Base-by-base conservation (phyloP, 306 rosid species). In the Carpinus viminea region DNA sequence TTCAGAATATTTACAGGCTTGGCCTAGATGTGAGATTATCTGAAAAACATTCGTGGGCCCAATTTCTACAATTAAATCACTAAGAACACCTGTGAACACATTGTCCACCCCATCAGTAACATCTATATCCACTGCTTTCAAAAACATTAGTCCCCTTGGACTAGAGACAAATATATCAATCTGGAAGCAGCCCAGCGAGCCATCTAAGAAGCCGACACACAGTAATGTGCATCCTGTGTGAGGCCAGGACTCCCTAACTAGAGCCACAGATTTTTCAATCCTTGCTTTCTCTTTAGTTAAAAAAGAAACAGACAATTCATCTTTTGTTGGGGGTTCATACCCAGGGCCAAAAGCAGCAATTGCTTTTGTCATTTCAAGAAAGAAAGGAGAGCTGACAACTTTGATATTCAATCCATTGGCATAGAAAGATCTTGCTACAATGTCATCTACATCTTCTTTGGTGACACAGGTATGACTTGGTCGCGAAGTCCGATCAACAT, bases 361-460 rank as follows among this genome's bases (percentile, higher is more conserved):
- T 51, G 88, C 82, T 82, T 87, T 86, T 64, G 83, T 74, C 88
- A 80, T 84, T 69, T 87, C 91, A 53, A 48, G 86, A 80, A 90
- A 82, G 80, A 78, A 86, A 8, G 87, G 83, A 34, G 91, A 90
- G 79, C 82, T 84, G 71, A 80, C 78, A 74, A 62, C 74, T 74
- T 70, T 84, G 43, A 86, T 45, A 72, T 71, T 73, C 72, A 84
- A 74, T 56, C 86, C 91, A 76, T 76, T 78, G 60, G 88, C 91
- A 71, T 85, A 85, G 74, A 90, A 80, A 77, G 84, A 87, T 82
- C 89, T 82, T 46, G 87, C 89, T 46, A 90, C 80, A 60, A 72
- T 80, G 47, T 84, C 86, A 46, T 87, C 90, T 12, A 82, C 85
- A 71, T 84, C 90, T 77, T 90, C 91, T 83, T 90, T 90, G 66